These are phyloP conservation scores for Sclerotinia minor DNA, from an alignment of 2,329 filamentous ascomycete genomes.

Conservation along the genomic window DNA sequence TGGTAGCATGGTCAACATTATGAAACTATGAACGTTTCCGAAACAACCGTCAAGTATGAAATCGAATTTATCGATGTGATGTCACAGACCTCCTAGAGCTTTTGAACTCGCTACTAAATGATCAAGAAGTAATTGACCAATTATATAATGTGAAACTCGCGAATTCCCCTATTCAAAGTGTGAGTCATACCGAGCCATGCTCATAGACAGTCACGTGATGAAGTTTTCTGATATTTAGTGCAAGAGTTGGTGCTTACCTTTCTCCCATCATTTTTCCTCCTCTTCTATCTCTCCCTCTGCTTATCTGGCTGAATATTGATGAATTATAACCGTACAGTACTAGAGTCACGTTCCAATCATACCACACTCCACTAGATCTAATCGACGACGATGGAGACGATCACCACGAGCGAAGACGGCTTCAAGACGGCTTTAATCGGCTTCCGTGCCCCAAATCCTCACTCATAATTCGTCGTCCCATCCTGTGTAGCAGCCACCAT, in stretches of 20 bases:
- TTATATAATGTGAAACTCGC: not conserved
- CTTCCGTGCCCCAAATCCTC: not conserved
- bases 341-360: too few species aligned
- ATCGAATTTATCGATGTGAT: too few species aligned
- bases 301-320: not conserved
- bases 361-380: fast-evolving
- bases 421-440: not conserved
- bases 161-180: too few species aligned
- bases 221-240: not conserved
- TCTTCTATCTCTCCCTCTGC: not conserved
- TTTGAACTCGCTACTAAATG: too few species aligned
- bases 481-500: not conserved
- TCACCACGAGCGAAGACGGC: not conserved
- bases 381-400: not conserved
- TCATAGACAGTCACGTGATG: not conserved
- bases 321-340: too few species aligned
- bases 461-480: not conserved
- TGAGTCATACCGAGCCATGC: not conserved
- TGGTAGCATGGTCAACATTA: too few species aligned
- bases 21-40: too few species aligned
- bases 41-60: too few species aligned
- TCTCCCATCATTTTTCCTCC: not conserved
- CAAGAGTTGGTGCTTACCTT: not conserved
- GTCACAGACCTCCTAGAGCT: too few species aligned
- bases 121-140: too few species aligned